phyloP scores from a whole-genome alignment of 306 rosid species.

The Cucurbita maxima region DNA sequence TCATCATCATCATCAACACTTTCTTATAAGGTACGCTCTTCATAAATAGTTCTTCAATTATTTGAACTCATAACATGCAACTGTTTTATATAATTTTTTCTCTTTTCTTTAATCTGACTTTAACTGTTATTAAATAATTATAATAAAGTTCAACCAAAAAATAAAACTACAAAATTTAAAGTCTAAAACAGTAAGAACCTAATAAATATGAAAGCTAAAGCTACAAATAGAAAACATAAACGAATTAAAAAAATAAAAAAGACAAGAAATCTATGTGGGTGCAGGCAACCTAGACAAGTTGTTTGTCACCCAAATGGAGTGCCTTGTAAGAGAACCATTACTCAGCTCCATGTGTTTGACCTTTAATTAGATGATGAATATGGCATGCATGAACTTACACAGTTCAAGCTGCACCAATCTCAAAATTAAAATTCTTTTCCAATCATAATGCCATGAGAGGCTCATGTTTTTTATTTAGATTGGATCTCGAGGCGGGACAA shows the following conservation, averaged over 20 bases:
- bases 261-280: not conserved
- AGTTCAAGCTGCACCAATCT: not conserved
- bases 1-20: not conserved
- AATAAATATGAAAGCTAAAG: not conserved
- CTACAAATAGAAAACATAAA: no score
- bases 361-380: not conserved
- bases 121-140: not conserved
- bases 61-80: not conserved
- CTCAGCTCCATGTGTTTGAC: constrained; percentile 21
- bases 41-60: not conserved
- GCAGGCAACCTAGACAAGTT: not conserved
- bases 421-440: not conserved
- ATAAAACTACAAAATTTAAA: no score
- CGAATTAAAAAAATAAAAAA: not conserved
- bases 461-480: not conserved
- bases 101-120: not conserved
- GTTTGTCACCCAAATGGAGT: constrained; percentile 11
- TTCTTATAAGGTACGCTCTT: constrained; percentile 6
- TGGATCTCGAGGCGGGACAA: not conserved
- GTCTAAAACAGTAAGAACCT: not conserved
- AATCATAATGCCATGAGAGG: not conserved
- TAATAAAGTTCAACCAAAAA: not conserved
- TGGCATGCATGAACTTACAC: not conserved
- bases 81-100: not conserved
- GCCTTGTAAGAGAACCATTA: constrained; percentile 33